Base-by-base conservation (phyloP, 805 yeast genomes). In the Candida cerambycidarum region DNA sequence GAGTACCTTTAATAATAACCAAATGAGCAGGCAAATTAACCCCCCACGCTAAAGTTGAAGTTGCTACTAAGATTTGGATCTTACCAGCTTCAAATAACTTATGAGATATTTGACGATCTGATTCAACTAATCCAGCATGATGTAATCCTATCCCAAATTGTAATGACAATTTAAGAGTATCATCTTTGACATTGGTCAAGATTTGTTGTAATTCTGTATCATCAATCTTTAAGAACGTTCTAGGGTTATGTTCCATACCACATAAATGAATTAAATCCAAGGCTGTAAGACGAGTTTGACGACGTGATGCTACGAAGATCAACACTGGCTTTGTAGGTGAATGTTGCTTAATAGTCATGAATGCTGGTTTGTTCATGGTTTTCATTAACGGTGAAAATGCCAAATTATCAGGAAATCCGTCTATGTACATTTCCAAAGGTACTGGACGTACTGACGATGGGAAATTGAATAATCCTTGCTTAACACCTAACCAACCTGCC, bases 1-100 rank as follows among this genome's bases (percentile, higher is more conserved):
- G 83, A 0, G 93, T 85, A 21, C 92, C 92, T 60, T 85, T 85
- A 51, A 85, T 82, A 33, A 85, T 78, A 12, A 85, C 93, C 51
- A 85, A 66, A 62, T 84, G 85, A 0, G 93, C 92, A 1, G 92
- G 92, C 49, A 85, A 69, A 54, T 85, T 85, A 36, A 85, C 92
- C 62, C 92, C 92, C 92, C 92, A 85, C 0, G 93, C 92, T 49
- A 85, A 71, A 1, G 92, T 85, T n/a, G 89, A 82, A 0, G 93
- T 85, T 1, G 92, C 90, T 29, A 85, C 71, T 47, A 85, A 70
- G 33, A 85, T 76, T 62, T 85, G 93, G 38, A 85, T 76, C 57
- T 82, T 83, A 33, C 78, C 81, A n/a, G 71, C 63, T 44, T 83
- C 88, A 61, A 85, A 85, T 29, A 85, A 62, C 52, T 80, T 79